Percentiles rank a stretch among this genome's conserved stretches.
phyloP scores from a whole-genome alignment of 2,329 filamentous ascomycete species.

The Diplodia mutila region DNA sequence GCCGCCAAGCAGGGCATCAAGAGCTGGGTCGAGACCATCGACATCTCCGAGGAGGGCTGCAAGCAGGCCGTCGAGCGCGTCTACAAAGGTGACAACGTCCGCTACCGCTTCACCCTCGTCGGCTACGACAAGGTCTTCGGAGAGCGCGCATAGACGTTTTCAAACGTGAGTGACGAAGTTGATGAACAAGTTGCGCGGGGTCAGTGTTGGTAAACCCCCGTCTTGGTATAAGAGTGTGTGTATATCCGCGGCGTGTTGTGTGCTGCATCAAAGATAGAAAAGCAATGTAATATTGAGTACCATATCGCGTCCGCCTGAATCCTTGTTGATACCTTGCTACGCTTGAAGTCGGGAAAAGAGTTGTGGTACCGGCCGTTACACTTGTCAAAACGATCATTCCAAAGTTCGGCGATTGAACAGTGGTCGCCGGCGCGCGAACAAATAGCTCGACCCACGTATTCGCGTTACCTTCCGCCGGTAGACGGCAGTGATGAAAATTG shows the following conservation, averaged over 20 bases:
- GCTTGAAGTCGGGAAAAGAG: background rate
- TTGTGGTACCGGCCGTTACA: background rate
- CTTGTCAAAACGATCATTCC: too few species aligned
- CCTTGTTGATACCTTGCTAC: background rate
- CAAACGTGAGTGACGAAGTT: slow-evolving; percentile 10
- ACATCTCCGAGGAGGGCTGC: slow-evolving; percentile 71
- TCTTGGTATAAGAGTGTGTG: background rate
- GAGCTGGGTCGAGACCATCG: slow-evolving; percentile 66
- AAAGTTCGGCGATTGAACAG: too few species aligned
- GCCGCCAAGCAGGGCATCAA: slow-evolving; percentile 57
- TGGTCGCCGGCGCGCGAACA: too few species aligned
- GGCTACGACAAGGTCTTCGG: slow-evolving; percentile 71
- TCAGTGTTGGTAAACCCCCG: background rate
- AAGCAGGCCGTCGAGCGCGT: slow-evolving; percentile 72
- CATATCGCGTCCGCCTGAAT: too few species aligned
- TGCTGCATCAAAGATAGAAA: slow-evolving; percentile 16
- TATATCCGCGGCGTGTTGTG: background rate
- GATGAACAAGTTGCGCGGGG: background rate
- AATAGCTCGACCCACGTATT: too few species aligned
- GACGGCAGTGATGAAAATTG: too few species aligned
- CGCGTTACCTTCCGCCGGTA: too few species aligned
- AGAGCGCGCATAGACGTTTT: slow-evolving; percentile 35
- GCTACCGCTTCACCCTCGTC: slow-evolving; percentile 72
- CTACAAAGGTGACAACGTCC: slow-evolving; percentile 68
- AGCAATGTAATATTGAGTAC: slow-evolving; percentile 12